Evolutionary conservation across 192 early-diverging fungal species (phyloP).

Genomic region (Coemansia sp.): DNA sequence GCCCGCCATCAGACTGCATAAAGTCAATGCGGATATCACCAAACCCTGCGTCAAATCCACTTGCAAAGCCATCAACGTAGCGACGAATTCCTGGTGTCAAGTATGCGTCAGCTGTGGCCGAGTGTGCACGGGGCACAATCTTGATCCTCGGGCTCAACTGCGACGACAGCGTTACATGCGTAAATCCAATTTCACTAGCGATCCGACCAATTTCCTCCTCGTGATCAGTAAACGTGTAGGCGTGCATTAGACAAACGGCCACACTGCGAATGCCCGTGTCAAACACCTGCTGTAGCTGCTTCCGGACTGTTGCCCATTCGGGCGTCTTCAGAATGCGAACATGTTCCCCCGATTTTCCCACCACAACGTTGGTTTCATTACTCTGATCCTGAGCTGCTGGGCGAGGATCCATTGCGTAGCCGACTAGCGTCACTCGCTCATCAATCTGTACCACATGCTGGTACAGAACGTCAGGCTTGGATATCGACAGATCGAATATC

Average conservation of each 20-base stretch:
- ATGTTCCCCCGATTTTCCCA: slow-evolving; percentile 86
- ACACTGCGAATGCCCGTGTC: slow-evolving; percentile 79
- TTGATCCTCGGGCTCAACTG: slow-evolving; percentile 90
- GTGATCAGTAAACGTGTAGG: slow-evolving; percentile 88
- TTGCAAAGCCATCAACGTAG: slow-evolving; percentile 82
- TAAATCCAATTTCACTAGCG: slow-evolving; percentile 75
- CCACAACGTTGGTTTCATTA: slow-evolving; percentile 31
- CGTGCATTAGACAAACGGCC: slow-evolving; percentile 92
- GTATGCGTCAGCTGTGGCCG: slow-evolving; percentile 89
- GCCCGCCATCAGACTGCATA: slow-evolving; percentile 97
- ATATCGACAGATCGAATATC: slow-evolving; percentile 91
- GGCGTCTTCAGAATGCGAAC: slow-evolving; percentile 65
- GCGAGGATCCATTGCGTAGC: slow-evolving; percentile 60
- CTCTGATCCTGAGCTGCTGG: background rate
- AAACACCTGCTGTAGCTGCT: slow-evolving; percentile 62
- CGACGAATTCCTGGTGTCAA: slow-evolving; percentile 87
- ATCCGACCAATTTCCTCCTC: slow-evolving; percentile 70
- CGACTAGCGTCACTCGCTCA: slow-evolving; percentile 85
- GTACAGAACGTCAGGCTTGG: slow-evolving; percentile 85
- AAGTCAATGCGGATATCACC: slow-evolving; percentile 77
- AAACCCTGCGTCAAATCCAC: slow-evolving; percentile 74
- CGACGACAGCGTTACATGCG: slow-evolving; percentile 81
- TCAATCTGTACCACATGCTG: slow-evolving; percentile 77
- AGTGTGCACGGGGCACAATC: slow-evolving; percentile 89
- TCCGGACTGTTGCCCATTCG: slow-evolving; percentile 61